Percentiles rank a stretch among this genome's conserved stretches.
phyloP scores from a whole-genome alignment of 2,329 filamentous ascomycete genomes.

The Raffaelea arxii region DNA sequence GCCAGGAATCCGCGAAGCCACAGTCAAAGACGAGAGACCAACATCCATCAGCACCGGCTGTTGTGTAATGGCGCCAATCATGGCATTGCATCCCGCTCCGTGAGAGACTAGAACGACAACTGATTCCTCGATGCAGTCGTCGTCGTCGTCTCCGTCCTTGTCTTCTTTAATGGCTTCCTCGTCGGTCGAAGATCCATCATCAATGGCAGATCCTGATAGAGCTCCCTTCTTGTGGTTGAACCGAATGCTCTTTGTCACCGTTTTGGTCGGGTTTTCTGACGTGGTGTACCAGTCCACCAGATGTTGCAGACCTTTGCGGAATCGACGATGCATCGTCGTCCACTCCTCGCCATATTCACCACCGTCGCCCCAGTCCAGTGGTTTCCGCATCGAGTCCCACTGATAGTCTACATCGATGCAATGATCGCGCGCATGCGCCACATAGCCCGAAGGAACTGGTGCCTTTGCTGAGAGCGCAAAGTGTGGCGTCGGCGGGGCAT shows the following conservation, averaged over 20 bases:
- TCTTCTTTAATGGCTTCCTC: neutral
- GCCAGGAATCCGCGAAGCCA: conserved; percentile 59
- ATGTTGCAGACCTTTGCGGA: conserved; percentile 66
- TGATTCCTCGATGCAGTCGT: conserved; percentile 57
- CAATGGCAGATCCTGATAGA: conserved; percentile 21
- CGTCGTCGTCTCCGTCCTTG: conserved; percentile 20
- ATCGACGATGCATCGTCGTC: conserved; percentile 88
- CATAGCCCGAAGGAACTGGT: conserved; percentile 78
- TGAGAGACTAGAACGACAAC: conserved; percentile 87
- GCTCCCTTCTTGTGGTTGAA: conserved; percentile 14
- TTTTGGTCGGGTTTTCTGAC: conserved; percentile 37
- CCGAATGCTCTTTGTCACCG: conserved; percentile 34
- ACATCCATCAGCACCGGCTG: conserved; percentile 88
- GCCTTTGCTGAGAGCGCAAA: conserved; percentile 76
- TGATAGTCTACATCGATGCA: conserved; percentile 85
- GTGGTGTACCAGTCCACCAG: conserved; percentile 76
- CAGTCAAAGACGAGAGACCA: conserved; percentile 79
- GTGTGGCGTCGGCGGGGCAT: conserved; percentile 66
- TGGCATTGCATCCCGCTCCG: conserved; percentile 88
- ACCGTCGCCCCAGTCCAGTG: conserved; percentile 77
- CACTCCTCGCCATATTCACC: conserved; percentile 89
- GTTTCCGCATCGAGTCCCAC: conserved; percentile 83
- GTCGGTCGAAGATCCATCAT: conserved; percentile 3
- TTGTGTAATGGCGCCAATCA: conserved; percentile 85
- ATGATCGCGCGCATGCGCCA: conserved; percentile 79